Evolutionary conservation across 2,329 filamentous ascomycete species (phyloP), one percentile per base, ranked within the genome.

Genomic region (Teratosphaeria epicoccoides): DNA sequence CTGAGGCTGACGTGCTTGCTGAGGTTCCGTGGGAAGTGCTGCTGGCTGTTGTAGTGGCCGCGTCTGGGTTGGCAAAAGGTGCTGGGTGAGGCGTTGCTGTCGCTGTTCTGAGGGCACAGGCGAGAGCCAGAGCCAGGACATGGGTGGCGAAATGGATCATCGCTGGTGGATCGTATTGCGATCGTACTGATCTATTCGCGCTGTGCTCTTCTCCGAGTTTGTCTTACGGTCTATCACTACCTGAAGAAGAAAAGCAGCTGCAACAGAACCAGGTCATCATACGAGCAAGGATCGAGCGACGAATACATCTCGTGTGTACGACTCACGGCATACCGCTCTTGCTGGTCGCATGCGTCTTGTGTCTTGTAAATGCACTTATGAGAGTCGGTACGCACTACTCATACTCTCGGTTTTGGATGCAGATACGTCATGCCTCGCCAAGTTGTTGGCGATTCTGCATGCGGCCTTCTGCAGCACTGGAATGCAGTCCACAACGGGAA

Each of bases 401-500:
- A n/a, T n/a, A n/a, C n/a, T n/a, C n/a, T n/a, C n/a, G n/a, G n/a
- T n/a, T n/a, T n/a, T n/a, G n/a, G n/a, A 40, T 7, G n/a, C 33
- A 9, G 33, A 40, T n/a, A 20, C 33, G n/a, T 40, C 6, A 17
- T 40, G 33, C 9, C n/a, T 24, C 24, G 43, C 23, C 7, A 24
- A 17, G 6, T 24, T 46, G 43, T 46, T 24, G 20, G n/a, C 10
- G 20, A 17, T 46, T 6, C 23, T 46, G 47, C 53, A 52, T 50
- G 37, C 51, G 44, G 45, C 33, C 14, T 14, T 40, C 33, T 43
- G 25, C n/a, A 26, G 29, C 50, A 7, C 47, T 51, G 53, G 53
- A 55, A 55, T 55, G 53, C 49, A 46, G 51, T 46, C 20, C 14
- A 22, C 43, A 46, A 17, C 43, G 23, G 24, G 6, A 46, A 11